phyloP scores from a whole-genome alignment of 805 yeast genomes.

The Metschnikowia reukaufii region DNA sequence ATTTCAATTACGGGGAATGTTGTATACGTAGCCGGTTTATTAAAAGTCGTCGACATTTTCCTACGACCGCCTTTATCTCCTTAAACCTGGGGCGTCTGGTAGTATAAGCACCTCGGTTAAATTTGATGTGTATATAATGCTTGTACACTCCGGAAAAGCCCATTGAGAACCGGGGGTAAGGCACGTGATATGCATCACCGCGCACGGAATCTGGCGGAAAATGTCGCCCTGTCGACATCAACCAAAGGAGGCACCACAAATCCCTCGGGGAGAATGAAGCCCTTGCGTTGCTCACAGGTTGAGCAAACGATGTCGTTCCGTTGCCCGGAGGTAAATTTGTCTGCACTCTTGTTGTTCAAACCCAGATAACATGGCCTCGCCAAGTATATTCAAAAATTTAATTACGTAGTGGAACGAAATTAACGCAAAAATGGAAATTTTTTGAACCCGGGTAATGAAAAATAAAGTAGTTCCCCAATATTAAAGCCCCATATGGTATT shows the following conservation, averaged over 20 bases:
- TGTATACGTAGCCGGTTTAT: not conserved
- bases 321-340: not conserved
- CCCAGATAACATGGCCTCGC: not conserved
- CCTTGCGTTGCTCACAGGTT: not conserved
- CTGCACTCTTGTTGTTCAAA: not conserved
- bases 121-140: not conserved
- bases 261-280: not conserved
- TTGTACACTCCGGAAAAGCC: not conserved
- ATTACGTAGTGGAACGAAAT: not conserved
- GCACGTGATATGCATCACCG: constrained; percentile 1
- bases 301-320: not conserved
- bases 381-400: not conserved
- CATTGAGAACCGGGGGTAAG: constrained; percentile 1
- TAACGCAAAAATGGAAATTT: no score
- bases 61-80: not conserved
- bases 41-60: not conserved
- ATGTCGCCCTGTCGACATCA: not conserved
- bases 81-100: not conserved
- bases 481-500: no score
- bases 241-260: constrained; percentile 1
- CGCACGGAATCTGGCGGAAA: not conserved
- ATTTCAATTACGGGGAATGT: not conserved
- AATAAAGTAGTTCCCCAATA: no score
- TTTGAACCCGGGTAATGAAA: no score
- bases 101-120: not conserved